phyloP scores from a whole-genome alignment of 352 stramenopile species.

The Blastocystis sp. region DNA sequence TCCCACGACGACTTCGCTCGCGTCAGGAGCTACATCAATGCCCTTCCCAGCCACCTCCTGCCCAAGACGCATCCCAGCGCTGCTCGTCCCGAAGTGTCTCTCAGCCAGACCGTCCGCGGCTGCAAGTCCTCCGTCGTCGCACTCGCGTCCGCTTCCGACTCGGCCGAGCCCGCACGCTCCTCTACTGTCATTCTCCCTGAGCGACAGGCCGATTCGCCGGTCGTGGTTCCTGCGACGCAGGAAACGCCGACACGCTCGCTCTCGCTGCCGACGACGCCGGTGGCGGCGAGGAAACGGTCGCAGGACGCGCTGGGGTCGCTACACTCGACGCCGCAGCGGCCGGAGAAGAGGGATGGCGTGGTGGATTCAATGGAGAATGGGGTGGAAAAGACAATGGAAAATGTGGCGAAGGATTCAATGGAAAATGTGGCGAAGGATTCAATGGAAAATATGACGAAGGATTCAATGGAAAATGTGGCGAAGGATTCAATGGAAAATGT shows the following conservation, averaged over 20 bases:
- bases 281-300: not conserved
- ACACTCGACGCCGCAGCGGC: not conserved
- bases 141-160: not conserved
- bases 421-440: not conserved
- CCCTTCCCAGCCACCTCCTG: not conserved
- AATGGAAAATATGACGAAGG: not conserved
- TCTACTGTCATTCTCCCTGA: conserved; percentile 6
- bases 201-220: too few species aligned
- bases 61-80: not conserved
- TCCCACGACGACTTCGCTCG: not conserved
- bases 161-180: too few species aligned
- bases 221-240: not conserved
- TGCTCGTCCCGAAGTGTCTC: not conserved
- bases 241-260: not conserved
- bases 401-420: not conserved
- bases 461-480: not conserved
- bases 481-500: not conserved
- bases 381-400: not conserved
- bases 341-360: not conserved
- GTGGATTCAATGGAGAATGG: not conserved
- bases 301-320: not conserved
- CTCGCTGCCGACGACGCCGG: too few species aligned
- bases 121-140: conserved; percentile 45
- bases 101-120: conserved; percentile 13
- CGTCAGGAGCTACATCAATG: not conserved